Evolutionary conservation across 1,284 basidiomycete genomes (phyloP).

Genomic region (Boletus calvinii): DNA sequence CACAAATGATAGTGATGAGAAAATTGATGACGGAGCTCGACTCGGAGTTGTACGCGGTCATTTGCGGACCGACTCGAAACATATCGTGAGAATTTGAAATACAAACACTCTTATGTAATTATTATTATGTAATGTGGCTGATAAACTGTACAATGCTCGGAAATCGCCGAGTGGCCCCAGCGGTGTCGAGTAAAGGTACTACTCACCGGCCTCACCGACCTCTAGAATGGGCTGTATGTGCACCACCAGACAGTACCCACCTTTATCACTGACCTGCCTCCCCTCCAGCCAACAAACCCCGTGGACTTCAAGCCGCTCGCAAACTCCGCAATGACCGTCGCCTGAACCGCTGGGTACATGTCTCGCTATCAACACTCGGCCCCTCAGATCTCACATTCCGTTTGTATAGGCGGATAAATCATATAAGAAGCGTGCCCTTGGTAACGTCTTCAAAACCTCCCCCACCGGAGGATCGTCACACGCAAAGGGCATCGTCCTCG

Average conservation of each 20-base stretch:
- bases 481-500: constrained; percentile 99
- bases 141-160: constrained; percentile 38
- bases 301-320: constrained; percentile 98
- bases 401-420: constrained; percentile 85
- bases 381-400: constrained; percentile 13
- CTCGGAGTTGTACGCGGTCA: too few relatives aligned
- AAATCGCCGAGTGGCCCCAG: constrained; percentile 23
- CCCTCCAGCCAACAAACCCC: constrained; percentile 87
- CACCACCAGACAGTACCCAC: constrained; percentile 18
- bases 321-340: constrained; percentile 95
- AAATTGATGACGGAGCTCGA: too few relatives aligned
- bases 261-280: constrained; percentile 14
- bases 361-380: constrained; percentile 7
- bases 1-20: background rate
- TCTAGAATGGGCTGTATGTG: constrained; percentile 82
- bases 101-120: background rate
- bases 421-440: constrained; percentile 99
- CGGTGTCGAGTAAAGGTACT: constrained; percentile 16
- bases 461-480: constrained; percentile 99
- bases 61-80: too few relatives aligned
- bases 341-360: constrained; percentile 93
- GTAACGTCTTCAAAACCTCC: constrained; percentile 99
- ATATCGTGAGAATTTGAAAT: too few relatives aligned
- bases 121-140: constrained; percentile 26
- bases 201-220: constrained; percentile 45